A percentile compares a stretch with the other conserved stretches of the same genome.
phyloP scores from a whole-genome alignment of 2,329 filamentous ascomycete species.

The Coniochaeta ligniaria region DNA sequence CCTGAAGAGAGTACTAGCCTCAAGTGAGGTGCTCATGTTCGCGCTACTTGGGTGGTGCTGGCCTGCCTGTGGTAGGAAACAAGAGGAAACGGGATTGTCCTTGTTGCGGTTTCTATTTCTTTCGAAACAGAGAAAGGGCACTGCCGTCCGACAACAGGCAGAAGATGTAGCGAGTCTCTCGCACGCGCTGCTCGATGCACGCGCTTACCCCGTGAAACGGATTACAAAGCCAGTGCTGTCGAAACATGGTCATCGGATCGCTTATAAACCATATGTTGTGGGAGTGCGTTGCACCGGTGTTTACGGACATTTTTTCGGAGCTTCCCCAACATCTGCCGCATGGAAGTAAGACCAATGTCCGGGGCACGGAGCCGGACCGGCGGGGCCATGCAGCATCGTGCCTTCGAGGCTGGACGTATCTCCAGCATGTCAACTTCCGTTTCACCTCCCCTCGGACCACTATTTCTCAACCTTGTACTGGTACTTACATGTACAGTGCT shows the following conservation, averaged over 20 bases:
- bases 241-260: neutral
- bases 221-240: neutral
- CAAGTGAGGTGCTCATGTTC: slow-evolving; percentile 11
- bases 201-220: neutral
- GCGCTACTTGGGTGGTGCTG: neutral
- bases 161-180: neutral
- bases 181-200: neutral
- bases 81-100: too few relatives aligned
- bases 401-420: neutral
- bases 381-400: neutral
- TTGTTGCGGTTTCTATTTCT: neutral
- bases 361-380: neutral
- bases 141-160: neutral
- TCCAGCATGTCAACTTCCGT: too few relatives aligned
- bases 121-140: neutral
- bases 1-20: slow-evolving; percentile 30
- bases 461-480: too few relatives aligned
- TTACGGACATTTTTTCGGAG: neutral
- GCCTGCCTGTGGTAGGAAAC: too few relatives aligned
- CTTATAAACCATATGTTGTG: neutral
- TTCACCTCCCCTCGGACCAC: too few relatives aligned
- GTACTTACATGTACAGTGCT: too few relatives aligned
- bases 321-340: neutral
- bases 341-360: neutral
- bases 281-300: neutral